Base-by-base conservation (phyloP, 2,329 filamentous ascomycete species). In the Colletotrichum sp. region DNA sequence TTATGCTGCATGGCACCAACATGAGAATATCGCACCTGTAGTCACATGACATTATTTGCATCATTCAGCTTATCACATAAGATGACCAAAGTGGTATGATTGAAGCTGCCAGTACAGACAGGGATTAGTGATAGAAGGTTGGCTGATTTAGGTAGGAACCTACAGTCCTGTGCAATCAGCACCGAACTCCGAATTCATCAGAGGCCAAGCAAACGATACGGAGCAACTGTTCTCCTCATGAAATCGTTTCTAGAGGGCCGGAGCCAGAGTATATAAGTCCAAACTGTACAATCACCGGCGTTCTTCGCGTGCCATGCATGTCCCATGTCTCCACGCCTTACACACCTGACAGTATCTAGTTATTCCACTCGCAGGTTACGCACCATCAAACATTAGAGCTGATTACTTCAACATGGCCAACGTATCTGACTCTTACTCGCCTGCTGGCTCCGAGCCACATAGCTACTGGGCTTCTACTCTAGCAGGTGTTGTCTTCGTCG, bases 231-330 rank as follows among this genome's bases (percentile, higher is more conserved):
- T 49, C 39, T 49, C 0, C 3, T 49, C 44, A 3, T 21, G 6
- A 7, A 6, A 7, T 21, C 0, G 44, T 21, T 3, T 49, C 6
- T n/a, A 7, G n/a, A 13, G 10, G 1, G 7, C 12, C 10, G 7
- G 3, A 52, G 2, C n/a, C 0, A 52, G 44, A 52, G 44, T 52
- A 21, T 52, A 52, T 52, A 52, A 52, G 44, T 21, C 44, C n/a
- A 52, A 52, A 21, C 1, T 7, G 0, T 7, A 52, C n/a, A 52
- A 21, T 0, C n/a, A 6, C 44, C 44, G 44, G n/a, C 44, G 0
- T 21, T 3, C 44, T 2, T n/a, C 3, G 1, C 2, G 1, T 0
- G 44, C 44, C 10, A 2, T 49, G 1, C 0, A 49, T n/a, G 18
- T n/a, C 18, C 0, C 18, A 2, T 21, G n/a, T 21, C 39, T 0